Evolutionary conservation across 768 basidiomycete genomes (phyloP).

Genomic region (Pleurotus giganteus): DNA sequence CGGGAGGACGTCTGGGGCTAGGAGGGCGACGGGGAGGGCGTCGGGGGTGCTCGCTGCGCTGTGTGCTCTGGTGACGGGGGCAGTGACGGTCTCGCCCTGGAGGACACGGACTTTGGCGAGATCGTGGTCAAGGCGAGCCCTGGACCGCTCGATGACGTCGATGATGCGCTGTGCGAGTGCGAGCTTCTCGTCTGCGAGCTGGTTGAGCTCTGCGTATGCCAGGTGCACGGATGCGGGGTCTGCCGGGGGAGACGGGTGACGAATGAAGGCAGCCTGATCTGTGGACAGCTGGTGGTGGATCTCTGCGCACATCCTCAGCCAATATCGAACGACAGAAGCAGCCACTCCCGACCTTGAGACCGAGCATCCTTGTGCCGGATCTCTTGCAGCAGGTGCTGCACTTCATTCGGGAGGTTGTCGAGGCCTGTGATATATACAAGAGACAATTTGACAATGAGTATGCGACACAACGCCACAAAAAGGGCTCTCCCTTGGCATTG

Average conservation of each 20-base stretch:
- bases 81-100: constrained; percentile 28
- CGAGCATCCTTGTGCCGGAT: constrained; percentile 39
- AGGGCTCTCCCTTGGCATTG: not conserved
- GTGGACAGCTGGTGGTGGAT: constrained; percentile 37
- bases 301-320: constrained; percentile 23
- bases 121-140: constrained; percentile 42
- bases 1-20: constrained; percentile 6
- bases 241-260: constrained; percentile 23
- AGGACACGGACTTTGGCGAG: constrained; percentile 34
- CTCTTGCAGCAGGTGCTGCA: constrained; percentile 44
- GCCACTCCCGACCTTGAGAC: constrained; percentile 37
- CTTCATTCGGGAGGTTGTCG: constrained; percentile 46
- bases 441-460: not conserved
- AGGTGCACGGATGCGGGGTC: constrained; percentile 31
- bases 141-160: constrained; percentile 36
- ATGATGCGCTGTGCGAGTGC: constrained; percentile 38
- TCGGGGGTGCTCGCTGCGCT: constrained; percentile 5
- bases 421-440: constrained; percentile 28
- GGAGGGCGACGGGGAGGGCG: not conserved
- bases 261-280: constrained; percentile 37
- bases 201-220: constrained; percentile 35
- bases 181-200: constrained; percentile 36
- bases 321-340: not conserved
- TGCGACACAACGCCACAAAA: not conserved
- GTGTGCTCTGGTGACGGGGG: constrained; percentile 4